Evolutionary conservation across 129 eudicot species (phyloP).

Genomic region (Centrapalus pauciflorus): DNA sequence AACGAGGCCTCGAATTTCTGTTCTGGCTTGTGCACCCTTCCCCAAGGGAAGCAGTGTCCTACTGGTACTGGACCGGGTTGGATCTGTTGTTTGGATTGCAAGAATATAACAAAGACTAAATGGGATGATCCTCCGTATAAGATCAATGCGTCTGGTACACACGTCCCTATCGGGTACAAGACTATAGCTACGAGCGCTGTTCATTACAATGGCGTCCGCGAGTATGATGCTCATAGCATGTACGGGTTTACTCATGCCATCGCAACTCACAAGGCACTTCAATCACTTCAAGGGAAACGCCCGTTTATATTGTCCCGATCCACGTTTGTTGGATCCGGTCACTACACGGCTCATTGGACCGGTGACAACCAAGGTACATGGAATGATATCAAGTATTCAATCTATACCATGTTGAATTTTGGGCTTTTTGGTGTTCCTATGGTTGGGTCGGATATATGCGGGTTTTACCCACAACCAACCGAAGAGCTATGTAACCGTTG

Average conservation of each 20-base stretch:
- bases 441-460: conserved; percentile 98
- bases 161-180: conserved; percentile 72
- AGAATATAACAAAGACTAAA: conserved; percentile 65
- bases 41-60: conserved; percentile 68
- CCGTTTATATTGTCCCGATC: conserved; percentile 86
- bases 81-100: conserved; percentile 87
- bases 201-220: conserved; percentile 84
- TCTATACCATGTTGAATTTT: conserved; percentile 82
- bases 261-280: conserved; percentile 83
- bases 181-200: conserved; percentile 91
- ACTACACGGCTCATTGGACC: conserved; percentile 97
- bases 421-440: conserved; percentile 94
- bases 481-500: conserved; percentile 98
- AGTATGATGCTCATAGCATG: conserved; percentile 89
- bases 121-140: conserved; percentile 99
- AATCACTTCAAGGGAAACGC: conserved; percentile 71
- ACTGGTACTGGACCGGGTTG: conserved; percentile 87
- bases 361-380: conserved; percentile 96
- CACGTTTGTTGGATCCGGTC: conserved; percentile 90
- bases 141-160: conserved; percentile 80
- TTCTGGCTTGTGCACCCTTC: conserved; percentile 79
- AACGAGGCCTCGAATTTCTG: conserved; percentile 90
- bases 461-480: conserved; percentile 80
- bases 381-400: conserved; percentile 76
- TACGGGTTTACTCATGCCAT: conserved; percentile 79